Evolutionary conservation across 2,329 filamentous ascomycete genomes (phyloP), one percentile per base, ranked within the genome.

Genomic region (Boeremia lycopersici): DNA sequence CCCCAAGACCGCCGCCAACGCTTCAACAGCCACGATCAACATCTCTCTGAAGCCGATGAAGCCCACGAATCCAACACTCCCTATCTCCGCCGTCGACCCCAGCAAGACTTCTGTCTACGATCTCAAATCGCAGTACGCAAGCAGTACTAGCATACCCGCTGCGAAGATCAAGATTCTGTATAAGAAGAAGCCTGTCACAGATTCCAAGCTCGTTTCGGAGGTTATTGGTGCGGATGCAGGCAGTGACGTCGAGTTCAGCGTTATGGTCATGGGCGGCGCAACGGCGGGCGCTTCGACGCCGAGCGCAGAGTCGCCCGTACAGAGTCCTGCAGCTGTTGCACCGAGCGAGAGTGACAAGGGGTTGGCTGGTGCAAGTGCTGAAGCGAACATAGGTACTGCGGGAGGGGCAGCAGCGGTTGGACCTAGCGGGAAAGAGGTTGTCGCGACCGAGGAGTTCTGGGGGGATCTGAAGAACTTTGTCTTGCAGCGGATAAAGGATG

Each of bases 131-230:
- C 79, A 82, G 2, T 86, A 96, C 38, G 86, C 1, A 74, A 38
- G 6, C 34, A 35, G 31, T 26, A 44, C 40, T 26, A 33, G 48
- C 25, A 82, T 90, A 53, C 64, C 63, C 12, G 56, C 63, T 10
- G 85, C 88, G 34, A 96, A 96, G 80, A 86, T 98, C 72, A 92
- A 93, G 78, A 77, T 99, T 9, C 78, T 99, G 58, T 84, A 89
- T 71, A 90, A 90, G 75, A 96, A 95, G 80, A 96, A 96, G 76
- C 93, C 93, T 0, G 84, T 91, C 0, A 72, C 83, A 0, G 91
- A 96, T 68, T 85, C 82, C 62, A 95, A 93, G 78, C 86, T 89
- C 0, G 76, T 97, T 6, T 84, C 85, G 52, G 93, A 96, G 53
- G 71, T 96, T 0, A 63, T 93, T 1, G 75, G 80, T 0, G 80